Base-by-base conservation (phyloP, 2,329 filamentous ascomycete genomes). In the Dothidotthia symphoricarpi region DNA sequence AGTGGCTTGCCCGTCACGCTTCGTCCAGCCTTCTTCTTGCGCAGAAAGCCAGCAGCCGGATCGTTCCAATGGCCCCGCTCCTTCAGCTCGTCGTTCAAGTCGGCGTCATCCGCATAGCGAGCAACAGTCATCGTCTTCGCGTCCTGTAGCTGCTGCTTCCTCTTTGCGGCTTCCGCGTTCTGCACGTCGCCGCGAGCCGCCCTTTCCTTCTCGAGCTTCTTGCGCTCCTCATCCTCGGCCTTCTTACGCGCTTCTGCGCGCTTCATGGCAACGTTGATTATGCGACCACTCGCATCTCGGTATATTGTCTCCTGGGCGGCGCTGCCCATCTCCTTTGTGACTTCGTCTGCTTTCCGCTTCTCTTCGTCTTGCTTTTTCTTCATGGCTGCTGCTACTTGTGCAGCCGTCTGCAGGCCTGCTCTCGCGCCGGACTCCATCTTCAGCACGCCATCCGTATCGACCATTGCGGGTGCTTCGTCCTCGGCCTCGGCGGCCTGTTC, bases 181-280 rank as follows among this genome's bases (percentile, higher is more conserved):
- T 98, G 93, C 24, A 95, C 86, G 51, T 96, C 88, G 29, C 93
- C 94, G 64, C 85, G 85, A 16, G 88, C 77, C 15, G 81, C 82
- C 54, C 87, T 82, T 42, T 80, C 75, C 45, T 83, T 83, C 36
- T 80, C 78, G 17, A 73, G 70, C 61, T 85, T 83, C 54, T 84
- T 80, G 33, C 69, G 66, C 34, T 75, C 82, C 34, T 82, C 80
- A 51, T 88, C 84, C 56, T 89, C 83, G 1, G 84, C 85, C 51
- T 86, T 88, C 33, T 81, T 79, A n/a, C 88, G 78, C 34, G 87
- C 85, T 66, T 96, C 89, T 14, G 88, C 90, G 16, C 90, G 80
- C 67, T 88, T 88, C 85, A 95, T 88, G 13, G 84, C 83, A 16
- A 97, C 80, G 59, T 98, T 95, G 48, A 98, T 90, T 38, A 95